Conservation (phyloP, 768 basidiomycete species). For the Rhizopogon vinicolor region DNA sequence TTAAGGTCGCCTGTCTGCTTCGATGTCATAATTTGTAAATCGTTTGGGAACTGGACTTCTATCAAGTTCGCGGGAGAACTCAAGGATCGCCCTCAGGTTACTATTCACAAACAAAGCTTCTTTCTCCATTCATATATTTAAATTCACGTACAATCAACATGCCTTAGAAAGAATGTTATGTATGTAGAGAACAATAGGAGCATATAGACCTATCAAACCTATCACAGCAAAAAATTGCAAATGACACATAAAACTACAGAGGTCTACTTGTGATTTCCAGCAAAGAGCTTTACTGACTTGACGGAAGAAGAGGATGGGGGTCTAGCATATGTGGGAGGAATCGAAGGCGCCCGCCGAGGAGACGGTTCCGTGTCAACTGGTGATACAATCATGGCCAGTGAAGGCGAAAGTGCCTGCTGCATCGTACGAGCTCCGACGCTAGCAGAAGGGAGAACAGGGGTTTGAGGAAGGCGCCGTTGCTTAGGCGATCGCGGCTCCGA, state of each 20-base stretch:
- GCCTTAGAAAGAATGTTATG: background rate
- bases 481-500: slow-evolving; percentile 25
- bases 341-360: slow-evolving; percentile 24
- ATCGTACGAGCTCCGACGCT: slow-evolving; percentile 24
- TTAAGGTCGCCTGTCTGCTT: background rate
- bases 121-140: background rate
- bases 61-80: slow-evolving; percentile 1
- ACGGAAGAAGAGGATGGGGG: slow-evolving; percentile 16
- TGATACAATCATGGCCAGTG: slow-evolving; percentile 31
- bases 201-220: background rate
- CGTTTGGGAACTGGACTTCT: background rate
- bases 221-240: background rate
- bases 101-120: background rate
- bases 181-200: background rate
- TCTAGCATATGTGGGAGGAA: slow-evolving; percentile 11
- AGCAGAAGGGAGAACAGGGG: slow-evolving; percentile 23
- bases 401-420: slow-evolving; percentile 30
- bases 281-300: slow-evolving; percentile 25
- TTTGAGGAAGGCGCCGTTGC: slow-evolving; percentile 30
- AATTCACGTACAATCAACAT: slow-evolving; percentile 4
- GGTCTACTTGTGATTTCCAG: slow-evolving; percentile 24
- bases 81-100: background rate
- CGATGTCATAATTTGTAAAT: background rate
- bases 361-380: slow-evolving; percentile 29
- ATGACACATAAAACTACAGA: background rate